Evolutionary conservation across 1,284 basidiomycete species (phyloP), one percentile per base, ranked within the genome.

Genomic region (Trametes pubescens): DNA sequence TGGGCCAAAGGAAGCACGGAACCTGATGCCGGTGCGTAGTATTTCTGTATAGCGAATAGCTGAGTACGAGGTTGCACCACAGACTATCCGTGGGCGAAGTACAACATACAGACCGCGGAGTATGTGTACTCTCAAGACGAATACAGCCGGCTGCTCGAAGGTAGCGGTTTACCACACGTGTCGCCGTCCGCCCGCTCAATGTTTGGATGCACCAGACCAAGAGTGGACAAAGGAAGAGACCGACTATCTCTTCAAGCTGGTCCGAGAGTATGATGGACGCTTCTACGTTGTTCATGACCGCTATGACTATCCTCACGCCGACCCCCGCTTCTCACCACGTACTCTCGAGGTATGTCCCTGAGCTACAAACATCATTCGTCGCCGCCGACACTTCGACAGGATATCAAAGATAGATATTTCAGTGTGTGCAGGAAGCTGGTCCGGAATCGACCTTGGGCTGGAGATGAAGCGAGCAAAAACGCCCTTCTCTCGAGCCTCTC

Each of bases 161-260:
- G 93, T 91, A 61, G 47, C 24, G 47, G 35, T 78, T 10, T 21
- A 70, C 18, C 16, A 38, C n/a, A 5, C 44, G 2, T 29, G 2
- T 26, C 47, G 10, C 11, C 13, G 26, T 11, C 6, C 47, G 47
- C 47, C 2, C 13, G 47, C 24, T 29, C 24, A 29, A 9, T 14
- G 2, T 8, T 29, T 8, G 24, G 6, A 2, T 5, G 22, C 24
- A 24, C 22, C 4, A 89, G 96, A 99, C 75, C 81, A 82, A 18
- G 89, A 92, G 63, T 99, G 98, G 98, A 88, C 94, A 0, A 92
- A 92, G 69, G 94, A 96, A 72, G 96, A 99, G 80, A 99, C 98
- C 0, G 92, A 95, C 74, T 96, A 99, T 74, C 84, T 99, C 0
- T 97, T 99, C 78, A 81, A 83, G 7, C 78, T 98, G 16, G 90